Percentiles rank a stretch among this genome's conserved stretches.
Evolutionary conservation across 352 stramenopile species (phyloP).

Genomic region (Sclerospora graminicola): DNA sequence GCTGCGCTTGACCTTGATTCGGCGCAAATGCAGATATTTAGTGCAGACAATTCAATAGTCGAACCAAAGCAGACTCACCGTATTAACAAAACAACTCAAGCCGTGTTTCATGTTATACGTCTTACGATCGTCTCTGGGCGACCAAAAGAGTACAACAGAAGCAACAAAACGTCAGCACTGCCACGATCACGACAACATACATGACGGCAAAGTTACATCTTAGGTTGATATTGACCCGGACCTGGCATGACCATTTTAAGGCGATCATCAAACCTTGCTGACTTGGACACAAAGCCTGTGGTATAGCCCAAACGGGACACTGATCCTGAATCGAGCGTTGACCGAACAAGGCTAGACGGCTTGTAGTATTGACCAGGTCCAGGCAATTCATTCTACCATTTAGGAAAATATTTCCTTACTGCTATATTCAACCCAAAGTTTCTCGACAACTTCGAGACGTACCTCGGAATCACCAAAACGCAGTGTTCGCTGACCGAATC

Average conservation of each 20-base stretch:
- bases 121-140: too few relatives aligned
- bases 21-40: background rate
- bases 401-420: too few relatives aligned
- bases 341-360: slow-evolving; percentile 44
- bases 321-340: slow-evolving; percentile 47
- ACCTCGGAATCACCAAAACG: slow-evolving; percentile 56
- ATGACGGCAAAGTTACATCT: slow-evolving; percentile 19
- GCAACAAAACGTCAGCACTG: too few relatives aligned
- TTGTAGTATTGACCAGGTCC: slow-evolving; percentile 67
- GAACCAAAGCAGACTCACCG: slow-evolving; percentile 17
- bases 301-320: slow-evolving; percentile 67
- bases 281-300: slow-evolving; percentile 70
- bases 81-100: slow-evolving; percentile 53
- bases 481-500: slow-evolving; percentile 55
- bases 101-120: slow-evolving; percentile 56
- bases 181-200: too few relatives aligned
- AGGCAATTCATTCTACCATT: slow-evolving; percentile 51
- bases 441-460: background rate
- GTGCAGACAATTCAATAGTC: background rate
- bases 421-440: too few relatives aligned
- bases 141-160: too few relatives aligned
- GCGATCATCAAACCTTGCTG: slow-evolving; percentile 54
- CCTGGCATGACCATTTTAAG: slow-evolving; percentile 38
- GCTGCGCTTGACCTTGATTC: slow-evolving; percentile 15
- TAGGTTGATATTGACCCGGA: slow-evolving; percentile 55